Evolutionary conservation across 2,329 filamentous ascomycete genomes (phyloP), one percentile per base, ranked within the genome.

Genomic region (Aspergillus pseudoterreus): DNA sequence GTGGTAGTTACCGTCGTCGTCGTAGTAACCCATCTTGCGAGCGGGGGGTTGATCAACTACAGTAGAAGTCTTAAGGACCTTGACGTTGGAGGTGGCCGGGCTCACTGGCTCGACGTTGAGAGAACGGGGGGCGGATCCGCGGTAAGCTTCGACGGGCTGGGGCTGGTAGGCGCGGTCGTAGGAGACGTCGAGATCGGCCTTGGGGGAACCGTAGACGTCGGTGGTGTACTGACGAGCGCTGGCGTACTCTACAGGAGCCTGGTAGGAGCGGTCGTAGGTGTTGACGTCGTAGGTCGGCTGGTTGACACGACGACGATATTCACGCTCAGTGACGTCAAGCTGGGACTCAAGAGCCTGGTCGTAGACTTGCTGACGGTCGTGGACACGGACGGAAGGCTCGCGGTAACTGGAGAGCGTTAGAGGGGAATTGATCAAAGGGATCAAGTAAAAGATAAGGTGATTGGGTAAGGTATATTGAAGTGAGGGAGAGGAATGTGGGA

Each of bases 21-120:
- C 85, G 84, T 88, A 87, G 78, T 87, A 88, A 79, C 85, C 85
- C 85, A 88, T 88, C 69, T 85, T 84, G 80, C 73, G 74, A 70
- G 76, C 74, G 69, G 73, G 73, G 62, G 73, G 70, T 60, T 72
- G 66, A 67, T 82, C 79, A 67, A 78, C 73, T 66, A 79, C 80
- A 62, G 76, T 73, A 53, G 52, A 55, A 45, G 71, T 66, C 57
- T 69, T 66, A 57, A 78, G 70, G 72, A 80, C 75, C 68, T 75
- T 75, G 64, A 82, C 75, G 63, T 81, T 68, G 61, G 60, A 70
- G 64, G 59, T 68, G 71, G 57, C 54, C 55, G 62, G 53, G 63
- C 58, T 59, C 50, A 66, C 61, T 65, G 68, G 61, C 55, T 68
- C 63, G 39, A 63, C 59, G 48, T 71, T 66, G 56, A 65, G 52